Percentiles rank a stretch among this genome's conserved stretches.
These are phyloP conservation scores for Citeromyces siamensis DNA, from an alignment of 1,139 yeast genomes.

Conservation along the genomic window DNA sequence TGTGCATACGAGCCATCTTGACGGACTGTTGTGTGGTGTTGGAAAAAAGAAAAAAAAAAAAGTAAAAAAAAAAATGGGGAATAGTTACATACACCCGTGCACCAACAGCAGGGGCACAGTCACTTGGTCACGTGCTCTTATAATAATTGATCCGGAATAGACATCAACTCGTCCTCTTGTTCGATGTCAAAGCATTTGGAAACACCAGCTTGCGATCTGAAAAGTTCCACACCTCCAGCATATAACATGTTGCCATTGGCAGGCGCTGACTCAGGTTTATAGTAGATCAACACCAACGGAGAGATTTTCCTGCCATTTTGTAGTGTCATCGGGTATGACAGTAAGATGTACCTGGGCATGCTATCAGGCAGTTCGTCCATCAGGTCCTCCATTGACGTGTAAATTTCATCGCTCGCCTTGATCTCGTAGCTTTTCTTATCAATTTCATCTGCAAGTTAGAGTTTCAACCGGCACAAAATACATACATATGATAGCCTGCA, in stretches of 20 bases:
- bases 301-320: slow-evolving; percentile 61
- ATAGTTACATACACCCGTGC: neutral
- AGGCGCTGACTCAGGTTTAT: slow-evolving; percentile 77
- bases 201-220: slow-evolving; percentile 71
- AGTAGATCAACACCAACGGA: slow-evolving; percentile 71
- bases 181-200: slow-evolving; percentile 20
- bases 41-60: neutral
- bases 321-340: slow-evolving; percentile 65
- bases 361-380: slow-evolving; percentile 75
- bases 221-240: slow-evolving; percentile 79
- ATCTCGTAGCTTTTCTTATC: slow-evolving; percentile 48
- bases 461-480: slow-evolving; percentile 7
- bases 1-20: slow-evolving; percentile 54
- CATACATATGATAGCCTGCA: slow-evolving; percentile 57
- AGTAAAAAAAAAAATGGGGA: slow-evolving; percentile 1
- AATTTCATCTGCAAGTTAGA: slow-evolving; percentile 25
- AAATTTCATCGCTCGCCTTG: slow-evolving; percentile 28
- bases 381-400: slow-evolving; percentile 42
- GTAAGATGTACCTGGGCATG: slow-evolving; percentile 59
- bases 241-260: slow-evolving; percentile 75
- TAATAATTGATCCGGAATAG: slow-evolving; percentile 2
- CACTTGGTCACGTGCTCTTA: slow-evolving; percentile 1
- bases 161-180: slow-evolving; percentile 3
- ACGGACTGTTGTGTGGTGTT: slow-evolving; percentile 7
- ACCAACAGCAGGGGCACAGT: neutral